Evolutionary conservation across 306 rosid genomes (phyloP).

Genomic region (Castanopsis chinensis): DNA sequence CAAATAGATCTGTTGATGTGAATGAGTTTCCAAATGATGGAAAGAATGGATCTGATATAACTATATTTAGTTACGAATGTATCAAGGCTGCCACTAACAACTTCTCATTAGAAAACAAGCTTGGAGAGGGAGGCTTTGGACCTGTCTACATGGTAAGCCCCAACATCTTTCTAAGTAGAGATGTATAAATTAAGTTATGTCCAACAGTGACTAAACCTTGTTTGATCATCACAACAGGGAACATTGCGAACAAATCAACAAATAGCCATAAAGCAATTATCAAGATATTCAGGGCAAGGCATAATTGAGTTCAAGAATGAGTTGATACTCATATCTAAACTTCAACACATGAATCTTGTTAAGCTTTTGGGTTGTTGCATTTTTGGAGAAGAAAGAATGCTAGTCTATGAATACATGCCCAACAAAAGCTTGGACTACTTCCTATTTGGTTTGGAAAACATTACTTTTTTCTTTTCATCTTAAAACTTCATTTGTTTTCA

Average conservation of each 20-base stretch:
- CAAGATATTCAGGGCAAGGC: constrained; percentile 32
- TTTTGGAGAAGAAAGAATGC: too few species aligned
- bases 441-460: constrained; percentile 16
- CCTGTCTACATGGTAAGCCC: not conserved
- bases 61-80: not conserved
- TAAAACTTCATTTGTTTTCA: too few species aligned
- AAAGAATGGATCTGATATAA: constrained; percentile 1
- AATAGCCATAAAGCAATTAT: constrained; percentile 3
- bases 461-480: too few species aligned
- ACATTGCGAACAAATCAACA: not conserved
- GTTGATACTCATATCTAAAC: too few species aligned
- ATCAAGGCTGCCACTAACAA: constrained; percentile 21
- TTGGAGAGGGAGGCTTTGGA: constrained; percentile 40
- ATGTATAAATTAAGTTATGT: too few species aligned
- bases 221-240: not conserved
- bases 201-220: not conserved
- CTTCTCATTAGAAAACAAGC: constrained; percentile 14
- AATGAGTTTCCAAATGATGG: not conserved
- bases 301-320: too few species aligned
- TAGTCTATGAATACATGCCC: too few species aligned
- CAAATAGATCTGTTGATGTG: not conserved
- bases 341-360: too few species aligned
- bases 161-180: not conserved
- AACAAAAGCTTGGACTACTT: too few species aligned
- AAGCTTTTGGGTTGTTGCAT: too few species aligned